Conservation (phyloP, 441 rosid species). For the Adansonia madagascariensis region DNA sequence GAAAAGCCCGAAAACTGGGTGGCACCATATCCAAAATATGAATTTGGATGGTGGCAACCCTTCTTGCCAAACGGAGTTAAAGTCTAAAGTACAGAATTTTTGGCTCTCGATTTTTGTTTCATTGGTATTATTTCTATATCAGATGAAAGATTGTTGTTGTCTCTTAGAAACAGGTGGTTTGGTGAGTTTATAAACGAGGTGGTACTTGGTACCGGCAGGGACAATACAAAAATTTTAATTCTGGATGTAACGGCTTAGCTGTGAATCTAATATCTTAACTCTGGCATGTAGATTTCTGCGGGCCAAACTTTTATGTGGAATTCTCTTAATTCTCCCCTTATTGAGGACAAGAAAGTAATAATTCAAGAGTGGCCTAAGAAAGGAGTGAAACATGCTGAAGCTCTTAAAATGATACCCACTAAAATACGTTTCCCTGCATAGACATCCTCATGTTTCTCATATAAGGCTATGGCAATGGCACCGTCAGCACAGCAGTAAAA, state of each 20-base stretch:
- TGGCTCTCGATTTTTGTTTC: constrained; percentile 10
- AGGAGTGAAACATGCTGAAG: background rate
- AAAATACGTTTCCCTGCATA: too few species aligned
- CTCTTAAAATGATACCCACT: background rate
- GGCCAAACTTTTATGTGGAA: background rate
- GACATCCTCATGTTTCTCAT: background rate
- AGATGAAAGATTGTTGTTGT: constrained; percentile 4
- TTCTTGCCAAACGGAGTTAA: constrained; percentile 63
- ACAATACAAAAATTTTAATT: background rate
- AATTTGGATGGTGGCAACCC: constrained; percentile 89
- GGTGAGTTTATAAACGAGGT: background rate
- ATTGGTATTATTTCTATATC: background rate
- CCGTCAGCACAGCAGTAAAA: background rate
- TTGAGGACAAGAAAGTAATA: background rate
- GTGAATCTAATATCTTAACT: background rate
- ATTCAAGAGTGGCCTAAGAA: background rate
- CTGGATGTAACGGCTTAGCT: background rate
- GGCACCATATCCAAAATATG: constrained; percentile 91
- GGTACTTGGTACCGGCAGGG: constrained; percentile 1
- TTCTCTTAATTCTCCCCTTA: constrained; percentile 9
- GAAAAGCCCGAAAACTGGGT: constrained; percentile 81
- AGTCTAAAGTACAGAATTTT: constrained; percentile 50
- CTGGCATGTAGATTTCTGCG: background rate
- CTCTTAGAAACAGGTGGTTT: background rate
- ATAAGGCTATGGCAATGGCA: background rate